These are phyloP conservation scores for Rubia occidens DNA, from an alignment of 305 asterid genomes.

Conservation along the genomic window DNA sequence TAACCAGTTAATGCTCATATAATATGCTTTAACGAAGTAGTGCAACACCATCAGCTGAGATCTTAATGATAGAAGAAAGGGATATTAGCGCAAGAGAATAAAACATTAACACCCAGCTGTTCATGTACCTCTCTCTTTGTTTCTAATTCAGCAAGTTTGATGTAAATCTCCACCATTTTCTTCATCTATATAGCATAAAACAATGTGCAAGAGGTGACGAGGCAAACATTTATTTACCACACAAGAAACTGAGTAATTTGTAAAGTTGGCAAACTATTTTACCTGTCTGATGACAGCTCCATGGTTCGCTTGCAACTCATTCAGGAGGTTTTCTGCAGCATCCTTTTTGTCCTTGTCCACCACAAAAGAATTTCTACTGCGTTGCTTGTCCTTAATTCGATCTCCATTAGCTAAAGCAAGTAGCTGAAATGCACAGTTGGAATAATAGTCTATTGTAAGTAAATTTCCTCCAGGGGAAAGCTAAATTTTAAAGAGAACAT, in stretches of 20 bases:
- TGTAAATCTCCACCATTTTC: slow-evolving; percentile 97
- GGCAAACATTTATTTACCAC: neutral
- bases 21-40: slow-evolving; percentile 2
- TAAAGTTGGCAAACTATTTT: slow-evolving; percentile 5
- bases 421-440: slow-evolving; percentile 41
- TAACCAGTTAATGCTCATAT: slow-evolving; percentile 21
- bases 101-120: slow-evolving; percentile 15
- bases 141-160: slow-evolving; percentile 95
- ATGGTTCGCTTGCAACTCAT: slow-evolving; percentile 67
- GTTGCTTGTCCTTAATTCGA: slow-evolving; percentile 95
- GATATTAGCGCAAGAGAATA: neutral
- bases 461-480: neutral
- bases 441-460: neutral
- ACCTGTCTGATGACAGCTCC: slow-evolving; percentile 77
- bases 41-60: neutral
- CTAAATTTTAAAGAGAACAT: slow-evolving; percentile 4
- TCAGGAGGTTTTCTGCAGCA: slow-evolving; percentile 88
- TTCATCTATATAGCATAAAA: slow-evolving; percentile 48
- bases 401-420: slow-evolving; percentile 96
- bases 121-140: slow-evolving; percentile 74
- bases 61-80: slow-evolving; percentile 2
- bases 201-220: neutral
- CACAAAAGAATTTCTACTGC: slow-evolving; percentile 89
- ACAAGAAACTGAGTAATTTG: slow-evolving; percentile 11
- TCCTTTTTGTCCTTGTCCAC: slow-evolving; percentile 85